Percentiles rank a stretch among this genome's conserved stretches.
Conservation (phyloP, 2,329 filamentous ascomycete genomes). For the Teratosphaeria zuluensis region DNA sequence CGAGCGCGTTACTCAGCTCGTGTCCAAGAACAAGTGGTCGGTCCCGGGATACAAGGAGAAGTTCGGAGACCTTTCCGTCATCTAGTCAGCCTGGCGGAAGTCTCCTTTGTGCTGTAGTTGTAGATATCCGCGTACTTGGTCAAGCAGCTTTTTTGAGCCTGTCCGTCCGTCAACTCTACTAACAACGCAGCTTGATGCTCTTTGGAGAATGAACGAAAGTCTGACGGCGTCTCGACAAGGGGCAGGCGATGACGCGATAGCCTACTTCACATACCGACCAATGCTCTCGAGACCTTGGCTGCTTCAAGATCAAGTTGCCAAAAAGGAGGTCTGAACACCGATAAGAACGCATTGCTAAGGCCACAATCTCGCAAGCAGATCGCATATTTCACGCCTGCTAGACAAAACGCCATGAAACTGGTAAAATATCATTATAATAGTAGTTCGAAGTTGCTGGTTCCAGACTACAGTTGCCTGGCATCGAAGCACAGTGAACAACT, state of each 20-base stretch:
- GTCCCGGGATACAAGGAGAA: slow-evolving; percentile 99
- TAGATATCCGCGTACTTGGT: background rate
- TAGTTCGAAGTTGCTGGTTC: too few species aligned
- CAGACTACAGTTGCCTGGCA: too few species aligned
- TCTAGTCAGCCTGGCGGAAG: slow-evolving; percentile 52
- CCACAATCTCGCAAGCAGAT: too few species aligned
- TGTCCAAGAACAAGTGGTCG: slow-evolving; percentile 96
- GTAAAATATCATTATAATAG: too few species aligned
- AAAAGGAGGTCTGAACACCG: background rate
- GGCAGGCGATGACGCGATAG: too few species aligned
- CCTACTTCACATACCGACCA: too few species aligned
- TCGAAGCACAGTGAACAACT: too few species aligned
- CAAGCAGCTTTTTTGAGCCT: background rate
- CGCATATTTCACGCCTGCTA: too few species aligned
- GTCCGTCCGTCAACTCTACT: background rate
- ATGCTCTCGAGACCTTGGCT: background rate
- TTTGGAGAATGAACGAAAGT: too few species aligned
- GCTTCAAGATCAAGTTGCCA: background rate
- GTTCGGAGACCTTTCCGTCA: slow-evolving; percentile 91
- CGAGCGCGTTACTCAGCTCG: slow-evolving; percentile 87
- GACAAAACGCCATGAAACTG: too few species aligned
- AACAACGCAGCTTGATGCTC: background rate
- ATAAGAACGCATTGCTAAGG: too few species aligned
- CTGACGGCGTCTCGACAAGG: background rate
- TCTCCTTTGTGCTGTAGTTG: background rate